phyloP scores from a whole-genome alignment of 768 basidiomycete genomes.

The Agrocybe pediades region DNA sequence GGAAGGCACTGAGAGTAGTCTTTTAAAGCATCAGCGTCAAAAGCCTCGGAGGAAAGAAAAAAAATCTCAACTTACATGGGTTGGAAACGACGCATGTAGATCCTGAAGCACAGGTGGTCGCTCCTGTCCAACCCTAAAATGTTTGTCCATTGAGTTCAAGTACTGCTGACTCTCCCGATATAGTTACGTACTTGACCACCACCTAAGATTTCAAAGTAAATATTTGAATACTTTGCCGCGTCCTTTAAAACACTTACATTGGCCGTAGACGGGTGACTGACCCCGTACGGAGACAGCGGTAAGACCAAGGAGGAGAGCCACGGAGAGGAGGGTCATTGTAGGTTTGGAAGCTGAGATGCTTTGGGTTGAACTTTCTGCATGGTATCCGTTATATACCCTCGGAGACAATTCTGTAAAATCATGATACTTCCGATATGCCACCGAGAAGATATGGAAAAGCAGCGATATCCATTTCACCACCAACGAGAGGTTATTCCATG shows the following conservation, averaged over 20 bases:
- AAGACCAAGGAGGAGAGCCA: slow-evolving; percentile 8
- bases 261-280: slow-evolving; percentile 10
- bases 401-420: background rate
- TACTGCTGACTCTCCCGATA: background rate
- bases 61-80: background rate
- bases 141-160: background rate
- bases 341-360: background rate
- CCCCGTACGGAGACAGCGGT: slow-evolving; percentile 3
- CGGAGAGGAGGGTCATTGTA: slow-evolving; percentile 7
- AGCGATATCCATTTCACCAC: background rate
- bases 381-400: slow-evolving; percentile 1
- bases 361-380: background rate
- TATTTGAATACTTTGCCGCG: background rate
- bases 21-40: background rate
- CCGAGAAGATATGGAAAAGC: slow-evolving; percentile 4
- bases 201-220: background rate
- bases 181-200: slow-evolving; percentile 10
- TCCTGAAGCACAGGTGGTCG: slow-evolving; percentile 14
- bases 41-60: background rate
- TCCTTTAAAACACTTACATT: slow-evolving; percentile 4
- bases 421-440: slow-evolving; percentile 2
- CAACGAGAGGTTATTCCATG: background rate
- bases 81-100: slow-evolving; percentile 14
- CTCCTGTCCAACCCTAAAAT: slow-evolving; percentile 15
- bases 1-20: slow-evolving; percentile 19